These are phyloP conservation scores for Aspergillus viridinutans DNA, from an alignment of 2,329 filamentous ascomycete genomes.

Conservation along the genomic window DNA sequence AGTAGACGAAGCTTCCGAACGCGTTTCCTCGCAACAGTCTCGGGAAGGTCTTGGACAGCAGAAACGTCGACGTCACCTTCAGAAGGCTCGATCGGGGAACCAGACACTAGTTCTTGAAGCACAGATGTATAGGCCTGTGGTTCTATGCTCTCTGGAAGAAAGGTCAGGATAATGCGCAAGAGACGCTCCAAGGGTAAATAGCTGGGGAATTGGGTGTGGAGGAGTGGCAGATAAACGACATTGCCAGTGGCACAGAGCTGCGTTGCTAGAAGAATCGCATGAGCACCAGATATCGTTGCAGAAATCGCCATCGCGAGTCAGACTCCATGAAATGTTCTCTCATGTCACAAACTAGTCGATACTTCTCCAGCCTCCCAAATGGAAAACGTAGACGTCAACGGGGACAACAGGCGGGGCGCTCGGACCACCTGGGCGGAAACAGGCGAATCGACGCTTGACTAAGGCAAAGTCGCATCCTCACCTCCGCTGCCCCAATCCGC, in stretches of 20 bases:
- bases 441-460: conserved; percentile 9
- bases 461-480: conserved; percentile 30
- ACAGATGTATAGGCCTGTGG: conserved; percentile 48
- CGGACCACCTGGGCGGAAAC: conserved; percentile 25
- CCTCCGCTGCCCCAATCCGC: conserved; percentile 21
- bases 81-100: conserved; percentile 18
- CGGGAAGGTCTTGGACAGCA: conserved; percentile 46
- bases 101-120: conserved; percentile 45
- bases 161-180: conserved; percentile 58
- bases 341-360: not conserved
- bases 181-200: conserved; percentile 50
- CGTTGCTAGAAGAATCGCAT: conserved; percentile 56
- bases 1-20: conserved; percentile 50
- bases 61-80: conserved; percentile 43
- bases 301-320: conserved; percentile 33
- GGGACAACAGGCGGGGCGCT: conserved; percentile 22
- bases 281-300: conserved; percentile 48
- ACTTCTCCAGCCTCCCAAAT: conserved; percentile 7
- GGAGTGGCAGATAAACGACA: conserved; percentile 47
- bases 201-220: conserved; percentile 47
- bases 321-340: not conserved
- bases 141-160: conserved; percentile 55
- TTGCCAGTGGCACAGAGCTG: conserved; percentile 54
- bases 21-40: conserved; percentile 48
- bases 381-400: conserved; percentile 19